Evolutionary conservation across 352 stramenopile species (phyloP).

Genomic region (Phytophthora constricta): DNA sequence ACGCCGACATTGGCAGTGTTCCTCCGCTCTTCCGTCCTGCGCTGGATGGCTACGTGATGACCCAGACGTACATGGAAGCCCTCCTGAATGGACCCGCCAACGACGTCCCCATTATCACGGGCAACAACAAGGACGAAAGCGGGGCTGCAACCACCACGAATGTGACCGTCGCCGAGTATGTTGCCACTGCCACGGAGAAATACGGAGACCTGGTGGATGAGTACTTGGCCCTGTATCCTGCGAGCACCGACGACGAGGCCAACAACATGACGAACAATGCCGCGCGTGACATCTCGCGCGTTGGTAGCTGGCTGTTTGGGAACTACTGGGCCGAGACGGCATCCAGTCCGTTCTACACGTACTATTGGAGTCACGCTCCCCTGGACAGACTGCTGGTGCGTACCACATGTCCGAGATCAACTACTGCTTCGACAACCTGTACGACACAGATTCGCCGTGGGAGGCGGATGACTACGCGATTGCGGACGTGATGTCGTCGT

Average conservation of each 20-base stretch:
- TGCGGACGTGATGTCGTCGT: constrained; percentile 21
- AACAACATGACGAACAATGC: constrained; percentile 12
- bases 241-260: constrained; percentile 14
- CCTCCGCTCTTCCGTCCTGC: constrained; percentile 13
- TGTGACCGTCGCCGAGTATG: constrained; percentile 27
- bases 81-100: constrained; percentile 13
- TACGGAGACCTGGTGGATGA: constrained; percentile 21
- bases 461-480: constrained; percentile 21
- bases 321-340: constrained; percentile 17
- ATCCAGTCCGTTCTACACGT: constrained; percentile 20
- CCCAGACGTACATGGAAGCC: constrained; percentile 17
- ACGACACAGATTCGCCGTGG: constrained; percentile 25
- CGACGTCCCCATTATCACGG: constrained; percentile 23
- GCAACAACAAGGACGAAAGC: constrained; percentile 27
- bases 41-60: constrained; percentile 19
- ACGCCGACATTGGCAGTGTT: constrained; percentile 1
- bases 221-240: constrained; percentile 20
- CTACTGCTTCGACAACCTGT: constrained; percentile 33
- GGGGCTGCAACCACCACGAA: constrained; percentile 22
- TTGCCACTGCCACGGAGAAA: constrained; percentile 6
- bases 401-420: constrained; percentile 36
- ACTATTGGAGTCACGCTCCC: constrained; percentile 22
- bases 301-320: constrained; percentile 24
- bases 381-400: constrained; percentile 22
- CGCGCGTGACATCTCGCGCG: constrained; percentile 17